A percentile compares a stretch with the other conserved stretches of the same genome.
These are phyloP conservation scores for Penicillium tannophilum DNA, from an alignment of 495 filamentous ascomycete genomes.

Conservation along the genomic window DNA sequence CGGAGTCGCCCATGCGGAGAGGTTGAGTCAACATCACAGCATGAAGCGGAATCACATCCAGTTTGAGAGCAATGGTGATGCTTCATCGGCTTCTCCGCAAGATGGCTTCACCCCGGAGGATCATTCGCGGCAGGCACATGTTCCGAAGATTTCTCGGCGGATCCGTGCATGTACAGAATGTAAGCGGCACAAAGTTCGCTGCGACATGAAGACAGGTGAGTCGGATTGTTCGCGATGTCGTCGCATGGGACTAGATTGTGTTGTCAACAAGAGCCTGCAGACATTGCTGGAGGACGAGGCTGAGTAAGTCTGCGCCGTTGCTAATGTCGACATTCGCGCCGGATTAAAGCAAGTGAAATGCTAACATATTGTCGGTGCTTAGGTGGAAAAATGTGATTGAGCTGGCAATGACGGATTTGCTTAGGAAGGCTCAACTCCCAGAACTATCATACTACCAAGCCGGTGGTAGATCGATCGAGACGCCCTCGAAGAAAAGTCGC, in stretches of 20 bases:
- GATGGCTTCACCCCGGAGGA: conserved; percentile 36
- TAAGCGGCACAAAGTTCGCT: conserved; percentile 56
- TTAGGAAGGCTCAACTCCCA: conserved; percentile 47
- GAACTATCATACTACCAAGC: conserved; percentile 50
- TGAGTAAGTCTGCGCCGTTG: conserved; percentile 34
- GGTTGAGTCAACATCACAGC: conserved; percentile 20
- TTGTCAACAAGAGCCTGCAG: conserved; percentile 59
- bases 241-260: conserved; percentile 53
- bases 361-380: conserved; percentile 12
- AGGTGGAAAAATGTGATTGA: conserved; percentile 53
- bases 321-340: background rate
- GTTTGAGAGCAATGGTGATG: conserved; percentile 47
- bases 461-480: conserved; percentile 37
- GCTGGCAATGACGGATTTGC: conserved; percentile 48
- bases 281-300: conserved; percentile 55
- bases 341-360: background rate
- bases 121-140: conserved; percentile 36
- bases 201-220: conserved; percentile 52
- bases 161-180: conserved; percentile 59
- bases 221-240: conserved; percentile 50
- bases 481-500: conserved; percentile 36
- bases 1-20: conserved; percentile 26
- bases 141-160: conserved; percentile 57
- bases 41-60: conserved; percentile 53
- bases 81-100: conserved; percentile 41